These are phyloP conservation scores for Cucumis hystrix DNA, from an alignment of 306 rosid genomes.

Conservation along the genomic window DNA sequence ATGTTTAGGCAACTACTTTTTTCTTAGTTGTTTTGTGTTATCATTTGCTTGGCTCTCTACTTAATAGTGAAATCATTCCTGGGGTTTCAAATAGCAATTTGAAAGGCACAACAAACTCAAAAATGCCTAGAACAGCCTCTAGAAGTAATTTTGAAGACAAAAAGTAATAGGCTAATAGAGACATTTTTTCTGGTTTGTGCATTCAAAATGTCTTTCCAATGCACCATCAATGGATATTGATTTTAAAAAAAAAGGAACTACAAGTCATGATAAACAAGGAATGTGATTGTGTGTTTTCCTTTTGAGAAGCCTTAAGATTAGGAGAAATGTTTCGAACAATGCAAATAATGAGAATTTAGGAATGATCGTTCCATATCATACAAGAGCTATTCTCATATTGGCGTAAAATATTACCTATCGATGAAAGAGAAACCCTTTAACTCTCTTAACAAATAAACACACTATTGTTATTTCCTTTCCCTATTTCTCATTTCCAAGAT, in stretches of 20 bases:
- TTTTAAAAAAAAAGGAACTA: neutral
- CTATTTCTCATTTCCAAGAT: neutral
- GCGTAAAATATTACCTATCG: neutral
- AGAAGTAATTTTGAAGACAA: neutral
- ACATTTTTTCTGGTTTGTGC: neutral
- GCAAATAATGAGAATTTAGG: neutral
- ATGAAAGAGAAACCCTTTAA: neutral
- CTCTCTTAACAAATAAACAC: neutral
- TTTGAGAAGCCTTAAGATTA: neutral
- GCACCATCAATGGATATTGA: neutral
- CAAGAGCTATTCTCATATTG: neutral
- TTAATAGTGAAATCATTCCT: neutral
- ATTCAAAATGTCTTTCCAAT: neutral
- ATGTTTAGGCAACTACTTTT: neutral
- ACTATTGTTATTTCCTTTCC: neutral
- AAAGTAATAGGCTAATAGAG: neutral
- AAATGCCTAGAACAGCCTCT: neutral
- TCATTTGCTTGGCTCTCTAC: neutral
- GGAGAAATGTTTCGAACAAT: neutral
- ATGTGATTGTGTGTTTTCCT: neutral
- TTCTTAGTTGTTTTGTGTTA: neutral
- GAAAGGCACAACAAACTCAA: neutral
- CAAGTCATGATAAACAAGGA: neutral
- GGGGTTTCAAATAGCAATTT: neutral
- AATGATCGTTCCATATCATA: neutral